Evolutionary conservation across 306 rosid species (phyloP), one percentile per base, ranked within the genome.

Genomic region (Sphenostylis stenocarpa): DNA sequence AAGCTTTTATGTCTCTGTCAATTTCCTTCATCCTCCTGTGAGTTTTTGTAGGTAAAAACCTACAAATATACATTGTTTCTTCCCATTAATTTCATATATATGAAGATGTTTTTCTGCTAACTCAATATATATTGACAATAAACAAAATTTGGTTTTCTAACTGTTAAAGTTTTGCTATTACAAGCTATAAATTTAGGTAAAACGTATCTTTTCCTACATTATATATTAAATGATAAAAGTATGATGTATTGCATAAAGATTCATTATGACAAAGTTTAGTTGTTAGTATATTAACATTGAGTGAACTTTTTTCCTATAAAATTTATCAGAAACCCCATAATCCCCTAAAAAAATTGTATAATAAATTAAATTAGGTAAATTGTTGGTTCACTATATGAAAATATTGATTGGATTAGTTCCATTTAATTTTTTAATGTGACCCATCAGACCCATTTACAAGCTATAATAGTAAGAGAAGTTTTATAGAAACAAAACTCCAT

Each of bases 41-140:
- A 7, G 0, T 5, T 29, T 28, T 6, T 15, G 81, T 84, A 3
- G 90, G 92, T 26, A 88, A 24, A 81, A 85, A 80, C 87, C 91
- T 88, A 38, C 44, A 77, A 39, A 39, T 13, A 66, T 29, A 70
- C 29, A 58, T 39, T 63, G 16, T 17, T 17, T 29, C 19, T 17
- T 53, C 49, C 4, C 4, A 26, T 45, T 10, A 52, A n/a, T 63
- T 12, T 24, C n/a, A n/a, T 23, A 7, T 67, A 45, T 16, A 72
- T 8, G 31, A 63, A 5, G 33, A 52, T 31, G 41, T 2, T 7
- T 69, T 16, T 24, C 26, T 19, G 17, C 31, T 1, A 48, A n/a
- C 3, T 20, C 7, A 47, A n/a, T n/a, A n/a, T n/a, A n/a, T n/a
- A n/a, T n/a, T n/a, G 12, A 15, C 15, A 28, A 11, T 48, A 11